Conservation (phyloP, 441 rosid species). For the Pelargonium fulgidum region DNA sequence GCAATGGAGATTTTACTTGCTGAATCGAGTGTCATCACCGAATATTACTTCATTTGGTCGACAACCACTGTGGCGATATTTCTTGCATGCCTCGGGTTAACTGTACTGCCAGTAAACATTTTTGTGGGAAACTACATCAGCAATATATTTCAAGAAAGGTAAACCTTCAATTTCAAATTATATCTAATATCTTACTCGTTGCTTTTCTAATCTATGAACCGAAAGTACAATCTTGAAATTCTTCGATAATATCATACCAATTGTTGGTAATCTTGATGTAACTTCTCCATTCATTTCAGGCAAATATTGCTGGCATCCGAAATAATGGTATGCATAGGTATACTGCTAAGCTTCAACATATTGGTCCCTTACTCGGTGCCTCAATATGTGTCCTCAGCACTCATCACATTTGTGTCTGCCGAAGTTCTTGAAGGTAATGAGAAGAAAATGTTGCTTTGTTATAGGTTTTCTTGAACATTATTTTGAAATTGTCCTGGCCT, state of each 20-base stretch:
- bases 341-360: constrained; percentile 41
- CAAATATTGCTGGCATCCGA: constrained; percentile 45
- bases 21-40: constrained; percentile 45
- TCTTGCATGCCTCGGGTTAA: constrained; percentile 50
- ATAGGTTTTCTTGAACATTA: background rate
- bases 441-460: background rate
- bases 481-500: background rate
- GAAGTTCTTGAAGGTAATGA: constrained; percentile 55
- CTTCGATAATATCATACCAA: too few species aligned
- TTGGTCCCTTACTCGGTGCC: constrained; percentile 34
- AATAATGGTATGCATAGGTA: constrained; percentile 42
- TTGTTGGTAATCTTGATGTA: background rate
- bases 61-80: constrained; percentile 42
- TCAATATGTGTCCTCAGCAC: constrained; percentile 40
- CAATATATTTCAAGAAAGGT: constrained; percentile 63
- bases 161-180: constrained; percentile 11
- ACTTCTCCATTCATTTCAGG: constrained; percentile 27
- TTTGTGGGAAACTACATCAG: constrained; percentile 44
- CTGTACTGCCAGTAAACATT: constrained; percentile 52
- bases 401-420: constrained; percentile 41
- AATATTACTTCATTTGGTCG: constrained; percentile 42
- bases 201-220: background rate
- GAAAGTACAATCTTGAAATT: background rate
- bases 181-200: background rate
- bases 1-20: constrained; percentile 53